A percentile compares a stretch with the other conserved stretches of the same genome.
Conservation (phyloP, 179 eudicot genomes). For the Vitellaria paradoxa region DNA sequence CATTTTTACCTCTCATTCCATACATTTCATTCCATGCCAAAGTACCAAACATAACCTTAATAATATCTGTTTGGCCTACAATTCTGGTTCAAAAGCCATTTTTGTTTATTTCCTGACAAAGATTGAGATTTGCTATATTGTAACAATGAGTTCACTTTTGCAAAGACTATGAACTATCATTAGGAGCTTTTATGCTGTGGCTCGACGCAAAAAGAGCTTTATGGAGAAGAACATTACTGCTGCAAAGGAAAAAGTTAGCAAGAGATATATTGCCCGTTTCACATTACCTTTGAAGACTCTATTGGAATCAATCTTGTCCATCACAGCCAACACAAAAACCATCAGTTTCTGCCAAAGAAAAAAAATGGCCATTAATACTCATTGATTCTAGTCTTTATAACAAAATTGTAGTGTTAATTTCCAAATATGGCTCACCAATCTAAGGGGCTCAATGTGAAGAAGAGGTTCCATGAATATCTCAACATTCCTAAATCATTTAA, state of each 20-base stretch:
- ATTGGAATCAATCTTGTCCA: slow-evolving; percentile 25
- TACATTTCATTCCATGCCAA: too few relatives aligned
- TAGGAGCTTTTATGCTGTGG: background rate
- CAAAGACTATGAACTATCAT: background rate
- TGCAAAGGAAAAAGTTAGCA: slow-evolving; percentile 25
- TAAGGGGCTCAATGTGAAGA: slow-evolving; percentile 43
- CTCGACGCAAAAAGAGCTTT: background rate
- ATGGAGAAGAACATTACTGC: slow-evolving; percentile 26
- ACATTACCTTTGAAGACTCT: slow-evolving; percentile 13
- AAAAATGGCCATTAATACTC: background rate
- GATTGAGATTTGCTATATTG: background rate
- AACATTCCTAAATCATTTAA: slow-evolving; percentile 46
- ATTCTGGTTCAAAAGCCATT: background rate
- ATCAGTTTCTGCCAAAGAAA: slow-evolving; percentile 34
- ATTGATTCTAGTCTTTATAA: background rate
- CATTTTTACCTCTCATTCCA: too few relatives aligned
- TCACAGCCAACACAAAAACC: slow-evolving; percentile 18
- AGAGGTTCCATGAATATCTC: slow-evolving; percentile 73
- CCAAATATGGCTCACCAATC: slow-evolving; percentile 34
- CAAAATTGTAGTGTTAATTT: background rate
- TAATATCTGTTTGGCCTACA: too few relatives aligned
- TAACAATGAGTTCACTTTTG: background rate
- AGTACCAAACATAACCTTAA: too few relatives aligned
- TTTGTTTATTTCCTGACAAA: background rate
- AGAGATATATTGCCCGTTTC: slow-evolving; percentile 17